These are phyloP conservation scores for Diphasiastrum complanatum DNA, from an alignment of 83 land plant genomes.

Conservation along the genomic window DNA sequence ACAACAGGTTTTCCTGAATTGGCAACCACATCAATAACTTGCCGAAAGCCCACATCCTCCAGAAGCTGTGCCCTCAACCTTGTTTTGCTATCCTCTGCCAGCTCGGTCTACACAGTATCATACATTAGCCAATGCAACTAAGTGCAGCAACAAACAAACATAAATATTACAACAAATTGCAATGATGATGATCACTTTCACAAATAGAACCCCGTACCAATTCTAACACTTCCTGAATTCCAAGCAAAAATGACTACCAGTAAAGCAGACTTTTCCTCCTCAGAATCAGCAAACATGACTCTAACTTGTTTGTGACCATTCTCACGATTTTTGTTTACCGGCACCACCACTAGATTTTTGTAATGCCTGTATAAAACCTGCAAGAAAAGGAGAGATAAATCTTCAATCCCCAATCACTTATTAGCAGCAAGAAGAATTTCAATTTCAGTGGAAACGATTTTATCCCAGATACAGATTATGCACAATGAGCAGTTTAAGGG, in stretches of 20 bases:
- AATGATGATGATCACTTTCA: background rate
- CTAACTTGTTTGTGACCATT: constrained; percentile 24
- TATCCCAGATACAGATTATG: no score
- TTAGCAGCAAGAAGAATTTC: no score
- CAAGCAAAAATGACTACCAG: constrained; percentile 36
- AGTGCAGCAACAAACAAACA: background rate
- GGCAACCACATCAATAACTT: constrained; percentile 74
- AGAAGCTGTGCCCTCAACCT: constrained; percentile 36
- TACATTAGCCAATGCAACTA: background rate
- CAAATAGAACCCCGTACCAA: constrained; percentile 2
- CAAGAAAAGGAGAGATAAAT: no score
- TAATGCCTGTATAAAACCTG: constrained; percentile 59
- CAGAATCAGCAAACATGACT: constrained; percentile 46
- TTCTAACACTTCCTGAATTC: background rate
- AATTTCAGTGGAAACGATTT: no score
- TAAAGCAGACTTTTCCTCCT: constrained; percentile 43
- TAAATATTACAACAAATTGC: constrained; percentile 2
- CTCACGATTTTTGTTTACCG: constrained; percentile 19
- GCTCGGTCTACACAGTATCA: constrained; percentile 39
- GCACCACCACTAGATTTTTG: constrained; percentile 49
- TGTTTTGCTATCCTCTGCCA: constrained; percentile 29
- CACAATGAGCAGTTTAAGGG: no score
- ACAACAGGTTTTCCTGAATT: constrained; percentile 59
- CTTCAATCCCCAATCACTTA: no score
- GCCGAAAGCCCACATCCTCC: constrained; percentile 79